These are phyloP conservation scores for Cadophora sp. DNA, from an alignment of 2,329 filamentous ascomycete species.

Conservation along the genomic window DNA sequence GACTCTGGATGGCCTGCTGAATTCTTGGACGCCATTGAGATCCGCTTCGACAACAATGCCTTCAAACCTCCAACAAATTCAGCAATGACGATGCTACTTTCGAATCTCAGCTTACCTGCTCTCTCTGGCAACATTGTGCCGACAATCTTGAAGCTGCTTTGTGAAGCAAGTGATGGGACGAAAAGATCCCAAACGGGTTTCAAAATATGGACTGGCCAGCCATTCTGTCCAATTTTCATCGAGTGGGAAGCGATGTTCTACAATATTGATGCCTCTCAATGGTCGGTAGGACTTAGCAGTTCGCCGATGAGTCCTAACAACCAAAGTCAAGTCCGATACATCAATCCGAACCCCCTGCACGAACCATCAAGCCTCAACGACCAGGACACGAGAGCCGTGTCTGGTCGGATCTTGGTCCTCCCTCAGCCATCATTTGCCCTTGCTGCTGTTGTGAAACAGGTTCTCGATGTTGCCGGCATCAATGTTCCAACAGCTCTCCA, in stretches of 20 bases:
- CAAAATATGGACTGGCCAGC: slow-evolving; percentile 21
- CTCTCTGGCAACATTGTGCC: not conserved
- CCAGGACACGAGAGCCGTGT: slow-evolving; percentile 41
- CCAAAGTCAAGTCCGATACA: slow-evolving; percentile 17
- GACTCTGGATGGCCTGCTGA: slow-evolving; percentile 21
- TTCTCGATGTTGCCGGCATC: slow-evolving; percentile 14
- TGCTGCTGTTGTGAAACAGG: slow-evolving; percentile 33
- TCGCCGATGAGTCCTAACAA: slow-evolving; percentile 16
- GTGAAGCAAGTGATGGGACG: slow-evolving; percentile 3
- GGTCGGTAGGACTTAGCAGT: slow-evolving; percentile 12
- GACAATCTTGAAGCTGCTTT: slow-evolving; percentile 6
- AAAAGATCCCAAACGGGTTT: not conserved
- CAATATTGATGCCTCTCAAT: slow-evolving; percentile 14
- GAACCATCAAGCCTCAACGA: not conserved
- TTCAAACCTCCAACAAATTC: not conserved
- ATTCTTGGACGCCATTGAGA: slow-evolving; percentile 21
- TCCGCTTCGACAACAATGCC: slow-evolving; percentile 5
- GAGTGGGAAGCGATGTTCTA: slow-evolving; percentile 26
- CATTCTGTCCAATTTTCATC: slow-evolving; percentile 23
- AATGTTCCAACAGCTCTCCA: not conserved
- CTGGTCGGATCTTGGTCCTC: slow-evolving; percentile 48
- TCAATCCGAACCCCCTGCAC: slow-evolving; percentile 7
- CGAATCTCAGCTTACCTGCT: slow-evolving; percentile 10
- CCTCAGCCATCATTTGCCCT: slow-evolving; percentile 50
- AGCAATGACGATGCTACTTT: not conserved